phyloP scores from a whole-genome alignment of 352 stramenopile genomes.

The Globisporangium spinosum region DNA sequence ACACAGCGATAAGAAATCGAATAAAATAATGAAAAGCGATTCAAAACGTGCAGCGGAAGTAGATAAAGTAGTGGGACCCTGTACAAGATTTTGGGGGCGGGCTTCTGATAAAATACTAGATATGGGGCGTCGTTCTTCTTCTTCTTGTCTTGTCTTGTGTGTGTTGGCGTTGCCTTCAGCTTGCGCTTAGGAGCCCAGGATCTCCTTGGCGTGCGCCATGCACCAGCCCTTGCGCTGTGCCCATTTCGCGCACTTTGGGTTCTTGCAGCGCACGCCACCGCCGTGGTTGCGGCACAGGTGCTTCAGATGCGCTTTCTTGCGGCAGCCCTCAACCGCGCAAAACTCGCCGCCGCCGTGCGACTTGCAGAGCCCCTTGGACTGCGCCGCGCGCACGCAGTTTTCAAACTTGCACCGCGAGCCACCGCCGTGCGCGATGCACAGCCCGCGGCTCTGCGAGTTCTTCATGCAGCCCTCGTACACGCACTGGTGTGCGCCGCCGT shows the following conservation, averaged over 20 bases:
- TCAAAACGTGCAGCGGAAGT: conserved; percentile 7
- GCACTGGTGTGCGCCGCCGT: conserved; percentile 83
- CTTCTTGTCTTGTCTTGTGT: conserved; percentile 1
- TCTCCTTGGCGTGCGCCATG: conserved; percentile 86
- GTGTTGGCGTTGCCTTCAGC: background rate
- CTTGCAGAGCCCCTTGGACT: conserved; percentile 85
- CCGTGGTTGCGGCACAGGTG: conserved; percentile 84
- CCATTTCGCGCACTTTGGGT: conserved; percentile 80
- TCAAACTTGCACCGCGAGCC: conserved; percentile 77
- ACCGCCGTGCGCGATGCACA: conserved; percentile 83
- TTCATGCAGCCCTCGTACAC: conserved; percentile 82
- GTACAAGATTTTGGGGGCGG: background rate
- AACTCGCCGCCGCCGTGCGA: conserved; percentile 80
- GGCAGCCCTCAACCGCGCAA: conserved; percentile 75
- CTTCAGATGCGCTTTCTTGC: conserved; percentile 86
- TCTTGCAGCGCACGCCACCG: conserved; percentile 80
- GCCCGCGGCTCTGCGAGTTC: conserved; percentile 82
- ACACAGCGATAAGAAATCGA: background rate
- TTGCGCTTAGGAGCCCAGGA: conserved; percentile 34
- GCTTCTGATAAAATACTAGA: conserved; percentile 16
- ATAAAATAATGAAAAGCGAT: conserved; percentile 6
- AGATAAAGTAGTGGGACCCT: background rate
- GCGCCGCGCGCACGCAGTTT: conserved; percentile 73
- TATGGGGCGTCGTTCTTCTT: background rate
- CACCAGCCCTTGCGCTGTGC: conserved; percentile 86